Evolutionary conservation across 495 filamentous ascomycete genomes (phyloP).

Genomic region (Physcia stellaris): DNA sequence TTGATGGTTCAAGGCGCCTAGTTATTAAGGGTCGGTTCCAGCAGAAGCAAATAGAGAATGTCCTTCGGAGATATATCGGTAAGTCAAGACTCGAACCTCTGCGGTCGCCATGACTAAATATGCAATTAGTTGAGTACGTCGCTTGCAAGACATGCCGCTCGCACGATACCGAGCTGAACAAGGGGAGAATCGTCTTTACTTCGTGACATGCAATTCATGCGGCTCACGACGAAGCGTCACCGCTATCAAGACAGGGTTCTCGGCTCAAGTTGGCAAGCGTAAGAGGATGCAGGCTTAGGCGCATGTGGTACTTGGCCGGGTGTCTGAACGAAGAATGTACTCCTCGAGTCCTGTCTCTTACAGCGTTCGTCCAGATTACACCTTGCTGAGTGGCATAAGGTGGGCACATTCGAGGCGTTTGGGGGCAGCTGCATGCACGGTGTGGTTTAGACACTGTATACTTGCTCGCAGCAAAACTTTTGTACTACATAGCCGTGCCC

Average conservation of each 20-base stretch:
- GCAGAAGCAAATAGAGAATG: slow-evolving; percentile 95
- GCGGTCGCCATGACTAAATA: slow-evolving; percentile 15
- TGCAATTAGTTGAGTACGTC: slow-evolving; percentile 72
- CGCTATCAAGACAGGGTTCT: slow-evolving; percentile 99
- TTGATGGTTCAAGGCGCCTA: slow-evolving; percentile 81
- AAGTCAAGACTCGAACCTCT: slow-evolving; percentile 22
- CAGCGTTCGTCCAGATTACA: no score
- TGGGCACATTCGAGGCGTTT: no score
- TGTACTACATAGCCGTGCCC: no score
- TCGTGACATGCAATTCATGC: slow-evolving; percentile 78
- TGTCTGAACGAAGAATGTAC: no score
- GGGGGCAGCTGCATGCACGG: no score
- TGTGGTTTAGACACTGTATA: no score
- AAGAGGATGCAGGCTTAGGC: slow-evolving; percentile 47
- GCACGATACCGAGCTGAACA: slow-evolving; percentile 90
- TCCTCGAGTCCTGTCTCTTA: no score
- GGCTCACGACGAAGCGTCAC: slow-evolving; percentile 81
- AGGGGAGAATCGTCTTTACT: slow-evolving; percentile 92
- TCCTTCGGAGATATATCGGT: slow-evolving; percentile 88
- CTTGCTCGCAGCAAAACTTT: no score
- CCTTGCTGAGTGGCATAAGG: no score
- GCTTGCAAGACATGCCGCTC: slow-evolving; percentile 95
- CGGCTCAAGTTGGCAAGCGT: slow-evolving; percentile 92
- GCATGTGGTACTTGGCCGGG: no score
- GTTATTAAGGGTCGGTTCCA: slow-evolving; percentile 99